Percentiles rank a stretch among this genome's conserved stretches.
These are phyloP conservation scores for Yarrowia bubula DNA, from an alignment of 805 yeast genomes.

Conservation along the genomic window DNA sequence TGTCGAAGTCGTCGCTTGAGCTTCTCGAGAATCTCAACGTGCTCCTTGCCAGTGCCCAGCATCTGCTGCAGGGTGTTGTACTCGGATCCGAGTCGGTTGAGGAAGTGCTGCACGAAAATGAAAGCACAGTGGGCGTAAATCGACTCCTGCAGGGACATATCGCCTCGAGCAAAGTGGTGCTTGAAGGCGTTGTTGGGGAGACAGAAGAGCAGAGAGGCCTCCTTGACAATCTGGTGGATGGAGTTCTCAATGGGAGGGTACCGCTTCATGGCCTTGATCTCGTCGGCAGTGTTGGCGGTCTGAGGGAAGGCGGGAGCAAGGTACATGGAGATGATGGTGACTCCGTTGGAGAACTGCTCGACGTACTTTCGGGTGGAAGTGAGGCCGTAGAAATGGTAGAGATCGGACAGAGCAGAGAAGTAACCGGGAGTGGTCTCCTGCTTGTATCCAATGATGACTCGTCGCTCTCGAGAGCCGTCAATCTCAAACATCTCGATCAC, in stretches of 20 bases:
- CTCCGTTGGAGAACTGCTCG: slow-evolving; percentile 88
- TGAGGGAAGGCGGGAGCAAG: slow-evolving; percentile 59
- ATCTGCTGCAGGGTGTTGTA: slow-evolving; percentile 66
- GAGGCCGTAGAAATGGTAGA: slow-evolving; percentile 85
- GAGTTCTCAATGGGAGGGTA: slow-evolving; percentile 63
- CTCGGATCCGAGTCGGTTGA: slow-evolving; percentile 91
- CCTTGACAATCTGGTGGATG: slow-evolving; percentile 86
- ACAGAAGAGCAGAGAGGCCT: slow-evolving; percentile 87
- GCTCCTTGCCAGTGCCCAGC: slow-evolving; percentile 61
- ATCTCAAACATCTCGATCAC: slow-evolving; percentile 83
- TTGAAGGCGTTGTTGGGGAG: slow-evolving; percentile 85
- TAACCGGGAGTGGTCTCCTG: slow-evolving; percentile 82
- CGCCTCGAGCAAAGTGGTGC: slow-evolving; percentile 65
- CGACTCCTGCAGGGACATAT: slow-evolving; percentile 88
- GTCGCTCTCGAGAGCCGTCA: slow-evolving; percentile 75
- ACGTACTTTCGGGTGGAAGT: slow-evolving; percentile 85
- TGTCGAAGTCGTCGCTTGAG: slow-evolving; percentile 87
- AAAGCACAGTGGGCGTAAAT: slow-evolving; percentile 93
- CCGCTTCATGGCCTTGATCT: slow-evolving; percentile 35
- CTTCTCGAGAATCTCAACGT: slow-evolving; percentile 71
- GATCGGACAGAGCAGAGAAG: slow-evolving; percentile 79
- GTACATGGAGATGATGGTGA: slow-evolving; percentile 83
- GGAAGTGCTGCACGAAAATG: slow-evolving; percentile 88
- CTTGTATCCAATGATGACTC: slow-evolving; percentile 85
- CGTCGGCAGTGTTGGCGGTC: slow-evolving; percentile 39